A percentile compares a stretch with the other conserved stretches of the same genome.
These are phyloP conservation scores for Colletotrichum sp. DNA, from an alignment of 2,329 filamentous ascomycete genomes.

Conservation along the genomic window DNA sequence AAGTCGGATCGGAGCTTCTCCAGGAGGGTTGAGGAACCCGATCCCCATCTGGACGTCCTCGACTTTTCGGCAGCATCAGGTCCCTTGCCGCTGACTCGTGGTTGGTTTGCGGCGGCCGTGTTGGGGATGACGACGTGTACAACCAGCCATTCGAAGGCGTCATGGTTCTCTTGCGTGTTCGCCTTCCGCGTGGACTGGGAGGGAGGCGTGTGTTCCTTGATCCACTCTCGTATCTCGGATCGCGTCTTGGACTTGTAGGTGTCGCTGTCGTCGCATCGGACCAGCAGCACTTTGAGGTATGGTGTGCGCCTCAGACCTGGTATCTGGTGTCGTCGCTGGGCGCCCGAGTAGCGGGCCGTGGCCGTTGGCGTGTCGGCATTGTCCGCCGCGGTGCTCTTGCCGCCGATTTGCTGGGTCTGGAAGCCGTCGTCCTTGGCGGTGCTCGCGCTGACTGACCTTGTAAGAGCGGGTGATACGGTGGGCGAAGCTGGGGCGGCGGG, in stretches of 20 bases:
- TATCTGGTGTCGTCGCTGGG: slow-evolving; percentile 86
- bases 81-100: slow-evolving; percentile 62
- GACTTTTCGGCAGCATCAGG: slow-evolving; percentile 69
- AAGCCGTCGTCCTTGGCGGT: slow-evolving; percentile 62
- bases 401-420: slow-evolving; percentile 59
- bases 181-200: slow-evolving; percentile 59
- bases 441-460: slow-evolving; percentile 36
- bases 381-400: slow-evolving; percentile 40
- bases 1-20: slow-evolving; percentile 93
- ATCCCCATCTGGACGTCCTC: slow-evolving; percentile 75
- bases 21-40: slow-evolving; percentile 80
- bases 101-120: slow-evolving; percentile 79
- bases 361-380: slow-evolving; percentile 33
- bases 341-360: slow-evolving; percentile 34
- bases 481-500: slow-evolving; percentile 37
- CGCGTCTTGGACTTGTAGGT: slow-evolving; percentile 84
- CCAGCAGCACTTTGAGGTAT: slow-evolving; percentile 87
- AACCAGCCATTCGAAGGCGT: slow-evolving; percentile 95
- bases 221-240: slow-evolving; percentile 86
- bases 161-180: slow-evolving; percentile 86
- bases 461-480: slow-evolving; percentile 27
- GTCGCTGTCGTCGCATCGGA: slow-evolving; percentile 96
- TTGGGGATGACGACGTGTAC: slow-evolving; percentile 92
- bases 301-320: slow-evolving; percentile 91
- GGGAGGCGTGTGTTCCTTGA: slow-evolving; percentile 75